Percentiles rank a stretch among this genome's conserved stretches.
phyloP scores from a whole-genome alignment of 768 basidiomycete species.

The Podaxis sp. region DNA sequence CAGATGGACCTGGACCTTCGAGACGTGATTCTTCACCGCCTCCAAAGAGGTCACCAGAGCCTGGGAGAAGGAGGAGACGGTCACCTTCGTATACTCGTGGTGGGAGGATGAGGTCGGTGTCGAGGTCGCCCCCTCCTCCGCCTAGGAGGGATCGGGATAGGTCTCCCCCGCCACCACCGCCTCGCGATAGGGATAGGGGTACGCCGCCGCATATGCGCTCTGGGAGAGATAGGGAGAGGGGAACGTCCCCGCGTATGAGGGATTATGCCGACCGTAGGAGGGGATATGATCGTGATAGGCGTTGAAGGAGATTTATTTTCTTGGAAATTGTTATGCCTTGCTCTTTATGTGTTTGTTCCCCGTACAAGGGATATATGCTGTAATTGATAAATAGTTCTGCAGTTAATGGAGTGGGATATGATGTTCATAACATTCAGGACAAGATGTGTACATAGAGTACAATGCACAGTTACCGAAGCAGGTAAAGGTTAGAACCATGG shows the following conservation, averaged over 20 bases:
- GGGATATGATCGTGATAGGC: slow-evolving; percentile 11
- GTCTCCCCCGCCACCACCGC: slow-evolving; percentile 15
- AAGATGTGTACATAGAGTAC: too few species aligned
- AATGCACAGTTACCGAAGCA: too few species aligned
- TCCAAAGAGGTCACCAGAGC: slow-evolving; percentile 13
- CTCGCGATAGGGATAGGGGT: slow-evolving; percentile 18
- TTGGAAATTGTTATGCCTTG: background rate
- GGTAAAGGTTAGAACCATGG: too few species aligned
- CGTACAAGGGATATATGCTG: background rate
- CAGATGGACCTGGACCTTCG: slow-evolving; percentile 12
- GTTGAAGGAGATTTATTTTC: background rate
- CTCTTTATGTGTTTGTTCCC: background rate
- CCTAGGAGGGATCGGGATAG: slow-evolving; percentile 19
- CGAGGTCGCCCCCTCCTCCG: slow-evolving; percentile 21
- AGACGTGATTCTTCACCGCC: slow-evolving; percentile 22
- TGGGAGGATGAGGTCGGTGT: slow-evolving; percentile 17
- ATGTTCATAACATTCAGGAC: too few species aligned
- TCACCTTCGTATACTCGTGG: slow-evolving; percentile 13
- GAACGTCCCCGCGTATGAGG: slow-evolving; percentile 14
- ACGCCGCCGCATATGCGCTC: slow-evolving; percentile 4
- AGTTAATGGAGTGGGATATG: too few species aligned
- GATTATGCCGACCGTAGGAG: background rate
- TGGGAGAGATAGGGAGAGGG: slow-evolving; percentile 10
- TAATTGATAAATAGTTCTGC: background rate
- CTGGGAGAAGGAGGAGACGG: slow-evolving; percentile 18